Base-by-base conservation (phyloP, 768 basidiomycete genomes). In the Kwoniella pini region DNA sequence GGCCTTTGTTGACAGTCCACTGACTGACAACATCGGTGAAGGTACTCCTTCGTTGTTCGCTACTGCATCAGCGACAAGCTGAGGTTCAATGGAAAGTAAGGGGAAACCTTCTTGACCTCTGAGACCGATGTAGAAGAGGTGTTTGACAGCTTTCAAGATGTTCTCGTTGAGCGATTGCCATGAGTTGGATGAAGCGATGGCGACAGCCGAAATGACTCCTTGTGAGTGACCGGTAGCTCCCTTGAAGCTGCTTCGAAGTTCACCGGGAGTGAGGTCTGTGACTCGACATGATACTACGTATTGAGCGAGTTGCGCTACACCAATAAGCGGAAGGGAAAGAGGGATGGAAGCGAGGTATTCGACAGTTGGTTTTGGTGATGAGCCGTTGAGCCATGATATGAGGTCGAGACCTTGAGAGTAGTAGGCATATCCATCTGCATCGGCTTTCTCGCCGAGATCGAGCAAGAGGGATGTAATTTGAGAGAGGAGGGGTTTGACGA, bases 141-240 rank as follows among this genome's bases (percentile, higher is more conserved):
- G 95, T 69, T 84, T 88, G 69, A 97, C 79, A 31, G 91, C 91
- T 78, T 95, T 94, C 75, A 83, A 81, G 9, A 86, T 83, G 79
- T 96, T 95, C 59, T 80, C 80, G 57, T 84, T 81, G 79, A 91
- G 90, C 2, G 87, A 86, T 46, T 87, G 87, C 62, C 87, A 86
- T 24, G 86, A 85, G 17, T 82, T 82, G 4, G 93, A 91, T 4
- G 90, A 86, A 6, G 94, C 84, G 71, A 97, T 86, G 38, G 85
- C 87, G 53, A 94, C 85, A n/a, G 96, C 96, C 12, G 94, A 91
- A 48, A 96, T 87, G 69, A 99, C 86, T 67, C 96, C 96, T 79
- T 98, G 95, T 1, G 94, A 97, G 80, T 99, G 96, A 30, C 96
- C 96, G 15, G 96, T 98, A 2, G 93, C 86, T 31, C 95, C 95